Percentiles rank a stretch among this genome's conserved stretches.
These are phyloP conservation scores for Chrysophaeum taylorii DNA, from an alignment of 352 stramenopile species.

Conservation along the genomic window DNA sequence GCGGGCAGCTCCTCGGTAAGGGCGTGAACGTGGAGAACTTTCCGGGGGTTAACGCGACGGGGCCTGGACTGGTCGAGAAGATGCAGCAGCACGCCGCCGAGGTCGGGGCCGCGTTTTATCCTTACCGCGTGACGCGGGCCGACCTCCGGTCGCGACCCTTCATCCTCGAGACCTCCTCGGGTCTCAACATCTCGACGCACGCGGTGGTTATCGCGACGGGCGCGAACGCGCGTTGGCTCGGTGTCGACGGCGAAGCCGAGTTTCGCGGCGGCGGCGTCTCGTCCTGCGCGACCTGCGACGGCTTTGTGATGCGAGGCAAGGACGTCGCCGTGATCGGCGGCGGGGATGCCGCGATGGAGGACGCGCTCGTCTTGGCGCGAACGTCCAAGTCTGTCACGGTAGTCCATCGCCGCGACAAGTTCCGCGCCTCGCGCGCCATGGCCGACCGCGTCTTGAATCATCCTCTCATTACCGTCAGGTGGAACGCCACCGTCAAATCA, in stretches of 20 bases:
- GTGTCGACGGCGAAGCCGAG: slow-evolving; percentile 48
- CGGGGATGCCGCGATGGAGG: slow-evolving; percentile 57
- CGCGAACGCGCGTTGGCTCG: slow-evolving; percentile 54
- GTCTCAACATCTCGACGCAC: slow-evolving; percentile 46
- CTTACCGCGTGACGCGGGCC: slow-evolving; percentile 38
- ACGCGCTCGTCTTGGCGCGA: slow-evolving; percentile 38
- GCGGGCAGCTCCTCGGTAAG: slow-evolving; percentile 57
- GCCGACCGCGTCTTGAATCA: slow-evolving; percentile 50
- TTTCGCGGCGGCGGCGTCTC: slow-evolving; percentile 49
- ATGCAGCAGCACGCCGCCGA: slow-evolving; percentile 53
- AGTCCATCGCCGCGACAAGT: slow-evolving; percentile 51
- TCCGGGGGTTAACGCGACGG: slow-evolving; percentile 47
- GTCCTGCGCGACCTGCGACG: slow-evolving; percentile 59
- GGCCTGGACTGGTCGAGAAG: slow-evolving; percentile 44
- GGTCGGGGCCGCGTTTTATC: slow-evolving; percentile 52
- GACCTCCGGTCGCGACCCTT: slow-evolving; percentile 40
- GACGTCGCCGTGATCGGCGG: slow-evolving; percentile 57
- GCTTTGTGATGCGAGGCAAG: slow-evolving; percentile 45
- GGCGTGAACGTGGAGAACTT: slow-evolving; percentile 64
- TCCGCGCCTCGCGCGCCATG: slow-evolving; percentile 53
- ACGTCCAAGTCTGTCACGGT: slow-evolving; percentile 44
- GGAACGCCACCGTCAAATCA: slow-evolving; percentile 49
- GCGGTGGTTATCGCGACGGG: slow-evolving; percentile 58
- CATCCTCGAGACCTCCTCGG: slow-evolving; percentile 26
- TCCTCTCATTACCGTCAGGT: slow-evolving; percentile 48